Evolutionary conservation across 2,329 filamentous ascomycete species (phyloP), one percentile per base, ranked within the genome.

Genomic region (Cytospora leucostoma): DNA sequence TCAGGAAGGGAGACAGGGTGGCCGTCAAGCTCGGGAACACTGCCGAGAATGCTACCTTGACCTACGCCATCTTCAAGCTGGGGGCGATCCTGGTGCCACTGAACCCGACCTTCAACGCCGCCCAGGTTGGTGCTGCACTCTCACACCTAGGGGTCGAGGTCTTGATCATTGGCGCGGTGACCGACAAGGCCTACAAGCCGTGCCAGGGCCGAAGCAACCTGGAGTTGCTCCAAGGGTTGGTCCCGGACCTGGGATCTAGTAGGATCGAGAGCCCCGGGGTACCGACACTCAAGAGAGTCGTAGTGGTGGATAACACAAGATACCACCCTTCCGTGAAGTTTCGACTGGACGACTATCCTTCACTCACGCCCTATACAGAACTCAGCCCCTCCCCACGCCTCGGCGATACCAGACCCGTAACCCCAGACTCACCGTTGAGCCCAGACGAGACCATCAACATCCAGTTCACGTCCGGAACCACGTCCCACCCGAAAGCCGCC

Each of bases 381-480:
- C 75, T 88, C 35, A 65, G 63, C 21, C 37, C 53, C 15, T 54
- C 65, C 0, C 52, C 65, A 2, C 62, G 63, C 11, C 37, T 52
- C 37, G 68, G 73, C 17, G 74, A 75, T 0, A 67, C 71, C 2
- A 64, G 70, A 0, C 19, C 73, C 2, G 70, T 86, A 2, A 71
- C 66, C 21, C 82, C 83, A 0, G 79, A 82, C 60, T 61, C 74
- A 32, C 77, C 78, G 0, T 79, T 89, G 1, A 68, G 79, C 17
- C 80, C 87, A 0, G 74, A 84, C 65, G 94, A 98, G 57, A 87
- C 90, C 2, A 88, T 96, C 68, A 98, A 97, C 73, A 97, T 98
- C 67, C 94, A 98, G 75, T 98, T 98, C 78, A 99, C 95, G 0
- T 94, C 90, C 0, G 95, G 94, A n/a, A 98, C 95, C 0, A 98